Percentiles rank a stretch among this genome's conserved stretches.
These are phyloP conservation scores for Waltiozyma sp. DNA, from an alignment of 1,139 yeast species.

Conservation along the genomic window DNA sequence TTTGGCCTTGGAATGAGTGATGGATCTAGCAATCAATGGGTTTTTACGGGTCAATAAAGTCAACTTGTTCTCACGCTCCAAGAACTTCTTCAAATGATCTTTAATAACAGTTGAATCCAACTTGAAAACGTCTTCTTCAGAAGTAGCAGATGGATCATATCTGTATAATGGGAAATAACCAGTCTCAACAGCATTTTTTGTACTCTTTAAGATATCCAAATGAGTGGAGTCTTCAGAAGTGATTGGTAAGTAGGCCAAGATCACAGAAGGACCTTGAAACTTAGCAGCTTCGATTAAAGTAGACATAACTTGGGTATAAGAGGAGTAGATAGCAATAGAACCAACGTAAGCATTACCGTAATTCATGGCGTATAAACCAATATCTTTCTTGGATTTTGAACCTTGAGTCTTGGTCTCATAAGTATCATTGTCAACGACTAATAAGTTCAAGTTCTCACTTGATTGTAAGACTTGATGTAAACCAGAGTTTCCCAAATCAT, in stretches of 20 bases:
- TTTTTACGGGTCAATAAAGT: slow-evolving; percentile 59
- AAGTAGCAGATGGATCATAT: slow-evolving; percentile 46
- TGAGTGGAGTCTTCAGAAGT: slow-evolving; percentile 56
- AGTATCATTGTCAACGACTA: slow-evolving; percentile 90
- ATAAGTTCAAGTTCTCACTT: slow-evolving; percentile 69
- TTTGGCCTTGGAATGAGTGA: slow-evolving; percentile 52
- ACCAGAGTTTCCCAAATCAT: slow-evolving; percentile 86
- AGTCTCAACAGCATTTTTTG: slow-evolving; percentile 81
- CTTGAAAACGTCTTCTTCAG: slow-evolving; percentile 7
- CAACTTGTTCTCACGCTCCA: slow-evolving; percentile 83
- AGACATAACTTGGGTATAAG: slow-evolving; percentile 86
- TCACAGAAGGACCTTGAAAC: slow-evolving; percentile 83
- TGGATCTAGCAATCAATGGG: slow-evolving; percentile 71
- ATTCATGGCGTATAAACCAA: slow-evolving; percentile 93
- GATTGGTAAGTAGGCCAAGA: slow-evolving; percentile 84
- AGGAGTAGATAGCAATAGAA: slow-evolving; percentile 86
- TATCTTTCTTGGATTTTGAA: slow-evolving; percentile 68
- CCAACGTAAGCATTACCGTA: slow-evolving; percentile 88
- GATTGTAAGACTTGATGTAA: slow-evolving; percentile 76
- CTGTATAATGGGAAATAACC: slow-evolving; percentile 96
- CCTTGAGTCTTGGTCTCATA: slow-evolving; percentile 27
- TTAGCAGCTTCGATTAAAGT: slow-evolving; percentile 83
- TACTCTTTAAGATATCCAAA: slow-evolving; percentile 67
- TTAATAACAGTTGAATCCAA: slow-evolving; percentile 44
- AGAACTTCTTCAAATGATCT: slow-evolving; percentile 64